Evolutionary conservation across 169 alveolate species (phyloP).

Genomic region (Eimeria praecox): DNA sequence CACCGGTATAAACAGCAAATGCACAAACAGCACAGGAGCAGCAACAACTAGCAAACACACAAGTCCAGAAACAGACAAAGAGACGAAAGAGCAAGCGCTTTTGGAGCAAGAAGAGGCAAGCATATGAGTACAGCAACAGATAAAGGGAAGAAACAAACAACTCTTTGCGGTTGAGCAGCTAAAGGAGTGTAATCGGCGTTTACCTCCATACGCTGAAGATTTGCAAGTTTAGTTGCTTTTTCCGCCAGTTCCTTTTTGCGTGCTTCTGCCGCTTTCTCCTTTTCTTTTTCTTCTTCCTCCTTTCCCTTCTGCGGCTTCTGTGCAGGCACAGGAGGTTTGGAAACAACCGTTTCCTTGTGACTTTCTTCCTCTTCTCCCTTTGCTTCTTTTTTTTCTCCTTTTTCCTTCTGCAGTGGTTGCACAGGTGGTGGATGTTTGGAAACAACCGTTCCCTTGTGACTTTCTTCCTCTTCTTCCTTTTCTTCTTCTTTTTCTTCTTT

Average conservation of each 20-base stretch:
- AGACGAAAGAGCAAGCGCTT: neutral
- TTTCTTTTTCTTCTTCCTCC: neutral
- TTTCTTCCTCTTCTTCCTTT: neutral
- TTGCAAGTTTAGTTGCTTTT: constrained; percentile 17
- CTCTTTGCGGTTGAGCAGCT: neutral
- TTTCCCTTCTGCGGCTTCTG: neutral
- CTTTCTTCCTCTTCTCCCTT: neutral
- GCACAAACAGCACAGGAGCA: too few species aligned
- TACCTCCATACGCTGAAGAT: constrained; percentile 66
- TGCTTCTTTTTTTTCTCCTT: neutral
- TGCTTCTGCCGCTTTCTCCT: neutral
- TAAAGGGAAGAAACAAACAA: too few species aligned
- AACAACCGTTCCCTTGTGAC: neutral
- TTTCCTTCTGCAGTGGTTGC: too few species aligned
- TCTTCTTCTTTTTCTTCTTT: neutral
- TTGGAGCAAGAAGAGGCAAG: too few species aligned
- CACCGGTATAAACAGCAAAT: too few species aligned
- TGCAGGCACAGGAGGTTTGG: neutral
- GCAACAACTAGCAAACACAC: too few species aligned
- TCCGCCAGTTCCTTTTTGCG: constrained; percentile 25
- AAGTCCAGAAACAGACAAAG: neutral
- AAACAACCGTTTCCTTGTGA: neutral
- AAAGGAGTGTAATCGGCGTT: neutral
- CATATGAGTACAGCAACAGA: too few species aligned
- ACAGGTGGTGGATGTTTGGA: too few species aligned